phyloP scores from a whole-genome alignment of 2,329 filamentous ascomycete species.

The Bipolaris bicolor region DNA sequence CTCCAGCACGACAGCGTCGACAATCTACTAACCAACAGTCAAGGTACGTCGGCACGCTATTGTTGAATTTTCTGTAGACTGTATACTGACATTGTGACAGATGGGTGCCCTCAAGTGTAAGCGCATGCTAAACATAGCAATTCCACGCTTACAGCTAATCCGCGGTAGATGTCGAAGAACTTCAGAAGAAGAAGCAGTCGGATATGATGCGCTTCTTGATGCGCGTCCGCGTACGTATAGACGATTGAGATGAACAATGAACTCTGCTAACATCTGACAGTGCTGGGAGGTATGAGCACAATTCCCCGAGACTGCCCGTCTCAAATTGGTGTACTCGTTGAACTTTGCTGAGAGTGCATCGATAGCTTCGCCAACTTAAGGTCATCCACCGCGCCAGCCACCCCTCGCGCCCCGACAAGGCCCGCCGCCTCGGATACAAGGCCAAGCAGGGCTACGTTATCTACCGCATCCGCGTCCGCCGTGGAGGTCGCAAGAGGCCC shows the following conservation, averaged over 20 bases:
- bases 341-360: slow-evolving; percentile 99
- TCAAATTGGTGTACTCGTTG: slow-evolving; percentile 81
- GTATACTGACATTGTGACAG: slow-evolving; percentile 53
- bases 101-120: slow-evolving; percentile 98
- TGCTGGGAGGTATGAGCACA: slow-evolving; percentile 89
- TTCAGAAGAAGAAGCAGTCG: slow-evolving; percentile 99
- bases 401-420: slow-evolving; percentile 99
- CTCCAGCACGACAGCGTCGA: slow-evolving; percentile 36
- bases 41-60: slow-evolving; percentile 35
- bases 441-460: slow-evolving; percentile 99
- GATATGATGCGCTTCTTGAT: slow-evolving; percentile 99
- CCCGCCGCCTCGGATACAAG: slow-evolving; percentile 99
- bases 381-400: slow-evolving; percentile 99
- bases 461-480: slow-evolving; percentile 98
- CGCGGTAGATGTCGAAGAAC: slow-evolving; percentile 81
- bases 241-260: slow-evolving; percentile 11
- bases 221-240: slow-evolving; percentile 64
- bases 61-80: slow-evolving; percentile 1
- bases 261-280: slow-evolving; percentile 42
- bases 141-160: slow-evolving; percentile 49
- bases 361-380: slow-evolving; percentile 99
- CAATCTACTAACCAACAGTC: slow-evolving; percentile 45
- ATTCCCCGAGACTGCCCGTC: slow-evolving; percentile 32
- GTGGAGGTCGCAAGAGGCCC: slow-evolving; percentile 98
- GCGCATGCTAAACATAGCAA: slow-evolving; percentile 12